Conservation (phyloP, 805 yeast genomes). For the Zygosaccharomyces lentus region DNA sequence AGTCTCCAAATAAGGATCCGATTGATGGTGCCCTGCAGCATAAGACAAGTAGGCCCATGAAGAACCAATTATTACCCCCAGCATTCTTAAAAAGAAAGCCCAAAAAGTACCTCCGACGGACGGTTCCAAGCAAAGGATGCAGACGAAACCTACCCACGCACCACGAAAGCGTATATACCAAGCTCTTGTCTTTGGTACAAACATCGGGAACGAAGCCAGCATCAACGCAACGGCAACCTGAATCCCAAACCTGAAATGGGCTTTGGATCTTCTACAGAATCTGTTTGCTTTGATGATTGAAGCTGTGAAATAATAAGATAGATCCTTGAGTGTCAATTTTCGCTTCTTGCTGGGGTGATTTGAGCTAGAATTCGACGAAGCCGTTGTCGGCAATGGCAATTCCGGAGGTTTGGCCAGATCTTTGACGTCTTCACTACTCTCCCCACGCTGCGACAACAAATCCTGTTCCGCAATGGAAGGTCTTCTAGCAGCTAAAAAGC, state of each 20-base stretch:
- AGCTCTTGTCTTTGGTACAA: constrained; percentile 42
- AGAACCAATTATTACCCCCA: constrained; percentile 46
- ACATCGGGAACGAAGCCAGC: constrained; percentile 49
- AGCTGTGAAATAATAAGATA: constrained; percentile 2
- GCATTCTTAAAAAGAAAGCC: constrained; percentile 44
- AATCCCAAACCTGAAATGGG: constrained; percentile 44
- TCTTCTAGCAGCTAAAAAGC: constrained; percentile 20
- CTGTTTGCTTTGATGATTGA: constrained; percentile 14
- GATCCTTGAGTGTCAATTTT: not conserved
- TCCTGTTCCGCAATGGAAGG: constrained; percentile 30
- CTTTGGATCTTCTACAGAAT: constrained; percentile 23
- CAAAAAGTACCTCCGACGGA: constrained; percentile 49
- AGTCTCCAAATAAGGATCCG: constrained; percentile 40
- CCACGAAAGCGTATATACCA: constrained; percentile 49
- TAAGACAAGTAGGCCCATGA: constrained; percentile 48
- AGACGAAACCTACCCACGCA: constrained; percentile 52
- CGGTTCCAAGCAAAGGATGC: constrained; percentile 46
- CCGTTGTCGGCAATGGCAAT: constrained; percentile 13
- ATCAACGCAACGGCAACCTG: constrained; percentile 45
- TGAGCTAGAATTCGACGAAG: not conserved
- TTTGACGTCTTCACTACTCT: constrained; percentile 1
- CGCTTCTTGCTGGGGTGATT: not conserved
- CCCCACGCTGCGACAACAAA: constrained; percentile 23
- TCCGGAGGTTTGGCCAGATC: not conserved
- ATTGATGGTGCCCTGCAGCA: constrained; percentile 41